Base-by-base conservation (phyloP, 345 rosid genomes). In the Kandelia obovata region DNA sequence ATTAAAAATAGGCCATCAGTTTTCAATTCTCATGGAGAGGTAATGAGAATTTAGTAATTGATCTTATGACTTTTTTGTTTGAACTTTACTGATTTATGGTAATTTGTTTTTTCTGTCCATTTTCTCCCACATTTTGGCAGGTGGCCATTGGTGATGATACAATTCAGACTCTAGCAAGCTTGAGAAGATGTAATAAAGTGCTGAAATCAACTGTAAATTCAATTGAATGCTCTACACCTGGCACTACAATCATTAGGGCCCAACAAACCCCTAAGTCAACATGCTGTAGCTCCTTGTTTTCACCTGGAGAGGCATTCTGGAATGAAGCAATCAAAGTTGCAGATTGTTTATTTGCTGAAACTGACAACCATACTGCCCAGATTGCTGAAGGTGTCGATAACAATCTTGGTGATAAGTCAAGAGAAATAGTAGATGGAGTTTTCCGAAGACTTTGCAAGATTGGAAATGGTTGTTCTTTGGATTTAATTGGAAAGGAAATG, bases 271-370 rank as follows among this genome's bases (percentile, higher is more conserved):
- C 97, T 26, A 86, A 82, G 72, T 91, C 97, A 61, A 72, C 79
- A 71, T 77, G 85, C 73, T 92, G 98, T 80, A 94, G 90, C 83
- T 91, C 95, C 61, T 80, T 85, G 65, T 85, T 93, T 83, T 94
- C 98, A 53, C 98, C 97, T 9, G 97, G 97, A 67, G 98, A 94
- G n/a, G 85, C 89, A 69, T 94, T 94, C 77, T 94, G 98, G 98
- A 86, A 84, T 83, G 98, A 94, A 80, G 98, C 96, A 64, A 83
- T 94, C 80, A 83, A 84, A 78, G 74, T 94, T 79, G 98, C 95
- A 78, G 98, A 94, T 83, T 91, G 92, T 61, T 77, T 93, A 78
- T 72, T 77, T 77, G 67, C 70, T 65, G 86, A 80, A 77, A 56
- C 71, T 61, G 80, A 78, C 53, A 64, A 70, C 66, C 68, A 74